phyloP scores from a whole-genome alignment of 768 basidiomycete genomes.

The Pisolithus sp. region DNA sequence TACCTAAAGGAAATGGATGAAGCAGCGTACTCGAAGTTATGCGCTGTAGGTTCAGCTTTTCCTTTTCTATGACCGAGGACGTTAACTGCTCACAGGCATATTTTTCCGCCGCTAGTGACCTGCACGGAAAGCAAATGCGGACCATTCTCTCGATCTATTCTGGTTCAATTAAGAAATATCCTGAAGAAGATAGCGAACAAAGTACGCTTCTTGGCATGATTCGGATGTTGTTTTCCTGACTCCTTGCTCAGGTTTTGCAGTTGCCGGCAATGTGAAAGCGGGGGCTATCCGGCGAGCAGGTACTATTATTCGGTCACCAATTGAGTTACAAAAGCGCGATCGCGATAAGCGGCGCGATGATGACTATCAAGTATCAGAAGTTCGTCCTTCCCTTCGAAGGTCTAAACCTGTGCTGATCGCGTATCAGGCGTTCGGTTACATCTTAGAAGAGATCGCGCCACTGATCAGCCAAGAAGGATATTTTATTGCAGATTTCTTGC shows the following conservation, averaged over 20 bases:
- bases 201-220: conserved; percentile 34
- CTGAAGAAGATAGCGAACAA: conserved; percentile 71
- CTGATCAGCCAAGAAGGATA: conserved; percentile 79
- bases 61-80: background rate
- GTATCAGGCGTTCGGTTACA: conserved; percentile 62
- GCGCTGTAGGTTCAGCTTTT: conserved; percentile 57
- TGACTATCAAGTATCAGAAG: conserved; percentile 67
- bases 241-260: conserved; percentile 35
- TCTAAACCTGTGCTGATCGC: background rate
- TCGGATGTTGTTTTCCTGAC: conserved; percentile 1
- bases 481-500: conserved; percentile 88
- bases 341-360: conserved; percentile 49
- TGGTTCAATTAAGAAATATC: conserved; percentile 53
- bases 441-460: conserved; percentile 69
- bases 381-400: conserved; percentile 23
- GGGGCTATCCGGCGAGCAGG: conserved; percentile 75
- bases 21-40: conserved; percentile 76
- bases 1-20: conserved; percentile 98
- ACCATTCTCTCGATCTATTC: conserved; percentile 56
- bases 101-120: conserved; percentile 77
- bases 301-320: conserved; percentile 75
- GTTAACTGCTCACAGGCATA: conserved; percentile 58
- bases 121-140: conserved; percentile 79
- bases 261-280: conserved; percentile 34
- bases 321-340: conserved; percentile 42